Evolutionary conservation across 2,329 filamentous ascomycete species (phyloP), one percentile per base, ranked within the genome.

Genomic region (Xylariaceae sp.): DNA sequence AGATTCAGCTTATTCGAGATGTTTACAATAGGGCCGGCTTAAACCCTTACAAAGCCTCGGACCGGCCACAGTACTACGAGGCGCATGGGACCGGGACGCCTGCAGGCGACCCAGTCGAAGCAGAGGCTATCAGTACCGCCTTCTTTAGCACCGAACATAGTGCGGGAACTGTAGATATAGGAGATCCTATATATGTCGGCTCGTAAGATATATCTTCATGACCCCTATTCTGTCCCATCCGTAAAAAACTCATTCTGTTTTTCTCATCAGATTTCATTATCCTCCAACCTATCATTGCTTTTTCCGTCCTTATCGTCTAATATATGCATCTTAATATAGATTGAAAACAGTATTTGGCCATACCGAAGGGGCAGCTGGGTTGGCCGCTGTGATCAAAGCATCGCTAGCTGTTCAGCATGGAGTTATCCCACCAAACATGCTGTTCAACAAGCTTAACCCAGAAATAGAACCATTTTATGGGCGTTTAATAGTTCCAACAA

Each of bases 261-360:
- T n/a, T n/a, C n/a, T n/a, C n/a, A n/a, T n/a, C n/a, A n/a, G n/a
- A n/a, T n/a, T n/a, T n/a, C n/a, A n/a, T n/a, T n/a, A n/a, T n/a
- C n/a, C n/a, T n/a, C n/a, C n/a, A n/a, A n/a, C n/a, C n/a, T n/a
- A n/a, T n/a, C n/a, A n/a, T n/a, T n/a, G n/a, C n/a, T n/a, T n/a
- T n/a, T n/a, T n/a, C n/a, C n/a, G n/a, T n/a, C n/a, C n/a, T n/a
- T n/a, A n/a, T n/a, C n/a, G n/a, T n/a, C n/a, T n/a, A n/a, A n/a
- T n/a, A n/a, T n/a, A n/a, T n/a, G n/a, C n/a, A n/a, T n/a, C n/a
- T n/a, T n/a, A n/a, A n/a, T n/a, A n/a, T n/a, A n/a, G n/a, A n/a
- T n/a, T n/a, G n/a, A 58, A 60, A 21, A 57, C 57, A n/a, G 36
- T 52, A 6, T 36, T 60, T 6, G 57, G 57, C 13, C 57, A 60